Base-by-base conservation (phyloP, 116 monocot species). In the Dioscorea cayenensis region DNA sequence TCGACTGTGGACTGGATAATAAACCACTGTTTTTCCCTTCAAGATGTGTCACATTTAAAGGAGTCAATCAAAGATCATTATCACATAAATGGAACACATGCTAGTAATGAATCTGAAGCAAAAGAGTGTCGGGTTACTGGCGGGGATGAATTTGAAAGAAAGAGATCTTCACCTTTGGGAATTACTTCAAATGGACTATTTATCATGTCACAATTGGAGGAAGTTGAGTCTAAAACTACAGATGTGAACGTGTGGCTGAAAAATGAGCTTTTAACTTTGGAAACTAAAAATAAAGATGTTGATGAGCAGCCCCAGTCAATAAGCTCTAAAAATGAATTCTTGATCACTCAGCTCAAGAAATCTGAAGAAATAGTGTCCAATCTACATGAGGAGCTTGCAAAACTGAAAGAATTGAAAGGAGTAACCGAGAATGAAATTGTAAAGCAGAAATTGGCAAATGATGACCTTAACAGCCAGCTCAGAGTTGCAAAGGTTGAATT, bases 1-100 rank as follows among this genome's bases (percentile, higher is more conserved):
- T 78, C 79, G 35, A 67, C 82, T 28, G 63, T 93, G 51, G 87
- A 87, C 67, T 89, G 87, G 84, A 81, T 89, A 36, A 66, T 81
- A 28, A 81, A 78, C 62, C 84, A 85, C 51, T 87, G 87, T 60
- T 85, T 88, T 77, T 86, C 84, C 36, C 72, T 84, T 75, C 81
- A 82, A 76, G 89, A 92, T 80, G 80, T 82, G 19, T 82, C 83
- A 19, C 75, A 70, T 60, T 82, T 80, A 80, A 76, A 73, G 61
- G 90, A 87, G 59, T 51, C 55, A 14, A 82, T 84, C 36, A 77
- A 74, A 67, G 83, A 86, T 65, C 63, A 66, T 62, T 78, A 81
- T 51, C 65, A 66, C 28, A 52, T 51, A 29, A 72, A 76, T 25
- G 66, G 66, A 64, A 72, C 72, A 49, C 66, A 65, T 63, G 70